Conservation (phyloP, 2,329 filamentous ascomycete genomes). For the Paecilomyces fulvus region DNA sequence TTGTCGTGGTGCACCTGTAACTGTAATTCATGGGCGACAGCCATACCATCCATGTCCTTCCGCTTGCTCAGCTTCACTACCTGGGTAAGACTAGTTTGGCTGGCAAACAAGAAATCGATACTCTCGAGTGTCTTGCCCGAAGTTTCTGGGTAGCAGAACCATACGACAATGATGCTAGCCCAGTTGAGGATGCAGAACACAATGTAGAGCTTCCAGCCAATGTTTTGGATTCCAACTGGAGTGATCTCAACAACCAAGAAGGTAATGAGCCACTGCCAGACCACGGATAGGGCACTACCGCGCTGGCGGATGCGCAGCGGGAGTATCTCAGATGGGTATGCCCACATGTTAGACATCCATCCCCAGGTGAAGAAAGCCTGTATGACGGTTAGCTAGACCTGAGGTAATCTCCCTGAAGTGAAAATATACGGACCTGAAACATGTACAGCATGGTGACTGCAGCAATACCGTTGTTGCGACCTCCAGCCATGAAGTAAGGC, state of each 20-base stretch:
- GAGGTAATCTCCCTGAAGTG: neutral
- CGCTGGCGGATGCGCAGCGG: conserved; percentile 6
- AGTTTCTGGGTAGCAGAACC: conserved; percentile 23
- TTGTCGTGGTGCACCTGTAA: conserved; percentile 8
- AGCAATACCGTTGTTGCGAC: conserved; percentile 7
- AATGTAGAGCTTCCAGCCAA: conserved; percentile 33
- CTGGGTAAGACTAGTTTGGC: conserved; percentile 6
- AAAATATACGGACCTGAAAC: conserved; percentile 6
- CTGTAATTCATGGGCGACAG: conserved; percentile 5
- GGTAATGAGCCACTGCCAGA: conserved; percentile 9
- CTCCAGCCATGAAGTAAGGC: conserved; percentile 6
- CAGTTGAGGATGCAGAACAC: conserved; percentile 35
- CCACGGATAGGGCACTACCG: conserved; percentile 6
- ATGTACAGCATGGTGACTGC: conserved; percentile 7
- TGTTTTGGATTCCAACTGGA: conserved; percentile 29
- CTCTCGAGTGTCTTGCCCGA: conserved; percentile 15
- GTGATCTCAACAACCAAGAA: conserved; percentile 30
- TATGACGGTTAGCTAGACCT: neutral
- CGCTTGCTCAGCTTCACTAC: conserved; percentile 8
- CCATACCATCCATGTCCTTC: conserved; percentile 7
- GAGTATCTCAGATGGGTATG: conserved; percentile 8
- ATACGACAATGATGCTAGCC: conserved; percentile 38
- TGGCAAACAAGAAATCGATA: conserved; percentile 16
- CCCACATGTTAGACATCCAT: conserved; percentile 10
- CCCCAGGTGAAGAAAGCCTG: conserved; percentile 10